Conservation (phyloP, 2,329 filamentous ascomycete genomes). For the Knufia petricola region DNA sequence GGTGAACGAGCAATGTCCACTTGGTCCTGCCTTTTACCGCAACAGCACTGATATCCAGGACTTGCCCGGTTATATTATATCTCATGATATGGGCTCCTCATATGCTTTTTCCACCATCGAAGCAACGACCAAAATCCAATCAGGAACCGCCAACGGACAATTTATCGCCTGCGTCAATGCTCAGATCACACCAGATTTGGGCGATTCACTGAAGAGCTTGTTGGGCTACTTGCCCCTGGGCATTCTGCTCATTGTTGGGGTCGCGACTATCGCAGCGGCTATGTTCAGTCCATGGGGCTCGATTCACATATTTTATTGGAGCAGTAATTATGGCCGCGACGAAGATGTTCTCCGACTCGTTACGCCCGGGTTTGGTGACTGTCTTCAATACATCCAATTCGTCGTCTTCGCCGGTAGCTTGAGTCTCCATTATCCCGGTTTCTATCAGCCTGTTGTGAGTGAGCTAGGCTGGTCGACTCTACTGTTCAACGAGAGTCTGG, state of each 20-base stretch:
- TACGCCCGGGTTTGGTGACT: conserved; percentile 93
- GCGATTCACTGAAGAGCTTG: conserved; percentile 55
- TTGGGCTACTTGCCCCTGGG: conserved; percentile 68
- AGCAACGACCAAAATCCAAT: conserved; percentile 62
- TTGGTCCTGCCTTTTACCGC: conserved; percentile 60
- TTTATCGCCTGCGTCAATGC: conserved; percentile 71
- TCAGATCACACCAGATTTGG: conserved; percentile 75
- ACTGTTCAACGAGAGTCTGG: conserved; percentile 87
- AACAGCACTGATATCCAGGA: conserved; percentile 42
- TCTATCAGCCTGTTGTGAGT: conserved; percentile 83
- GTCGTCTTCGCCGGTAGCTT: conserved; percentile 78
- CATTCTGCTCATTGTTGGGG: conserved; percentile 67
- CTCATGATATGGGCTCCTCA: conserved; percentile 64
- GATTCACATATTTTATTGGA: conserved; percentile 83
- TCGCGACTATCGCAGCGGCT: conserved; percentile 73
- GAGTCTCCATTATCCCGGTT: conserved; percentile 82
- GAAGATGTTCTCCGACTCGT: conserved; percentile 83
- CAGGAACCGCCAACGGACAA: conserved; percentile 56
- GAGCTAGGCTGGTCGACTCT: conserved; percentile 80
- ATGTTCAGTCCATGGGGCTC: conserved; percentile 93
- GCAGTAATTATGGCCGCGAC: conserved; percentile 94
- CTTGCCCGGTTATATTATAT: conserved; percentile 64
- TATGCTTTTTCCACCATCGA: conserved; percentile 81
- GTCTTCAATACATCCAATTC: conserved; percentile 94
- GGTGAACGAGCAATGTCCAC: conserved; percentile 57